These are phyloP conservation scores for Beta macrorhiza DNA, from an alignment of 179 eudicot species.

Conservation along the genomic window DNA sequence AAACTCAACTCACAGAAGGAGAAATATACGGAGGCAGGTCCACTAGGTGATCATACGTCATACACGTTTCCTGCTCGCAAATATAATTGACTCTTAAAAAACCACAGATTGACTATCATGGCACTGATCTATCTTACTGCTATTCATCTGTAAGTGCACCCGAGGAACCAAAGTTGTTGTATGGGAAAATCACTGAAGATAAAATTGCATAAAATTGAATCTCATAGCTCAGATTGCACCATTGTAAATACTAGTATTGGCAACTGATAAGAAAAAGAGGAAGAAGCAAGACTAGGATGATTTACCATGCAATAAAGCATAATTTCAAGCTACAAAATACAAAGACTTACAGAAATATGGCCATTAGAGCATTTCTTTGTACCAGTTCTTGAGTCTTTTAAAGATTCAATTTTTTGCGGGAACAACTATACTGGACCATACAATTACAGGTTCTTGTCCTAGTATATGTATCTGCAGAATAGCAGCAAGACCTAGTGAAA, in stretches of 20 bases:
- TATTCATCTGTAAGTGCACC: too few species aligned
- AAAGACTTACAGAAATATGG: not conserved
- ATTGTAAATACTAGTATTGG: not conserved
- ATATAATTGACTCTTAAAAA: not conserved
- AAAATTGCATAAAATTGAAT: not conserved
- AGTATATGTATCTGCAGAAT: not conserved
- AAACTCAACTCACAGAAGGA: not conserved
- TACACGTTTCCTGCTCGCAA: not conserved
- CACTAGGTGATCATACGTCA: not conserved
- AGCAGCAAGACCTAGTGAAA: constrained; percentile 1
- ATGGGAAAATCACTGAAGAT: too few species aligned
- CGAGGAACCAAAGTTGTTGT: too few species aligned
- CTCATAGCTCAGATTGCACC: not conserved
- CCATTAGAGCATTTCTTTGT: not conserved
- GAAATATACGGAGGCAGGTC: not conserved
- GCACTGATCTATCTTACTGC: not conserved
- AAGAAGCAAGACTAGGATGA: not conserved
- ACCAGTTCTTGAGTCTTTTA: not conserved
- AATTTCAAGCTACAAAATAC: not conserved
- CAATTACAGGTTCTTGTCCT: not conserved
- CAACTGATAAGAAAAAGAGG: not conserved
- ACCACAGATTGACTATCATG: not conserved
- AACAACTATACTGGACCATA: not conserved
- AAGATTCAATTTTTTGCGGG: not conserved
- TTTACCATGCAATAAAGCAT: not conserved